A percentile compares a stretch with the other conserved stretches of the same genome.
Evolutionary conservation across 73 alveolate species (phyloP).

Genomic region (Effrenium voratum): DNA sequence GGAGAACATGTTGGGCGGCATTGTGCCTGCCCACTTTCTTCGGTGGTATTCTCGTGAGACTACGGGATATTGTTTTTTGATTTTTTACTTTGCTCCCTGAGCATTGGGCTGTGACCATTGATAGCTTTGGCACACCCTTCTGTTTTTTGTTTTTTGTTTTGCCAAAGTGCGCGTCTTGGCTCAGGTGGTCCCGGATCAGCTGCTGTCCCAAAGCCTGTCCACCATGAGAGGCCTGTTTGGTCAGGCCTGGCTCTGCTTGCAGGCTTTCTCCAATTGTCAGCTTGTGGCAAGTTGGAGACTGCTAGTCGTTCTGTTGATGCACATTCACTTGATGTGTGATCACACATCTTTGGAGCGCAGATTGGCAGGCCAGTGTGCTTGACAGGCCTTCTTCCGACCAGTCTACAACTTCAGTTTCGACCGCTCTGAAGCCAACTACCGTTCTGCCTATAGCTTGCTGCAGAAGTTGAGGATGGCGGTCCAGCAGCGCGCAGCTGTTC

Average conservation of each 20-base stretch:
- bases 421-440: conserved; percentile 40
- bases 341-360: neutral
- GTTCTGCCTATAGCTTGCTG: conserved; percentile 26
- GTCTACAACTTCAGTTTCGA: conserved; percentile 75
- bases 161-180: neutral
- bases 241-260: conserved; percentile 2
- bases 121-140: no score
- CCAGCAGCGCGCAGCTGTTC: conserved; percentile 23
- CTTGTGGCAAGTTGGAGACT: neutral
- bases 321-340: neutral
- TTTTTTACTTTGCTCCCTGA: no score
- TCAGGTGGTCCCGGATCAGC: conserved; percentile 77
- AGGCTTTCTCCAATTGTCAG: neutral
- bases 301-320: neutral
- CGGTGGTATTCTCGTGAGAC: no score
- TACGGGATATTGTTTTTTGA: no score
- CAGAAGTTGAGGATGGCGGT: conserved; percentile 46
- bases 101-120: no score
- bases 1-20: neutral
- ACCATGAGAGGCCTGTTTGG: conserved; percentile 66
- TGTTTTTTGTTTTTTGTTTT: neutral
- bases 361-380: neutral
- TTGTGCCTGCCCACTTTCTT: neutral
- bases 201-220: conserved; percentile 71
- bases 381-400: conserved; percentile 78